phyloP scores from a whole-genome alignment of 495 filamentous ascomycete species.

The Aspergillus bridgeri region DNA sequence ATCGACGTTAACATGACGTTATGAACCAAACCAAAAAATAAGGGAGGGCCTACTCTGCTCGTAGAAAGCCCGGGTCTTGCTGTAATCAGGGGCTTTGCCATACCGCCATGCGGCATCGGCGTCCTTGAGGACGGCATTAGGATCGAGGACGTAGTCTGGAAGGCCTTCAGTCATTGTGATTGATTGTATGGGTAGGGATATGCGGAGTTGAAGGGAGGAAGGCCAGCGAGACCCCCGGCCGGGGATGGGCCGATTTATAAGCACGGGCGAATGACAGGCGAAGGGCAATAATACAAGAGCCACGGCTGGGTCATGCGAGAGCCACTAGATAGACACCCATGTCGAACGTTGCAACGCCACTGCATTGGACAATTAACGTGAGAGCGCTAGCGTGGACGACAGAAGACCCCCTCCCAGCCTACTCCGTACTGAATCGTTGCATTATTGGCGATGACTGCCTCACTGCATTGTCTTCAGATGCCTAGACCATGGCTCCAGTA shows the following conservation, averaged over 20 bases:
- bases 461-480: neutral
- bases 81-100: conserved; percentile 57
- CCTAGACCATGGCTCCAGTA: neutral
- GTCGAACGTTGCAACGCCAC: neutral
- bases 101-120: conserved; percentile 53
- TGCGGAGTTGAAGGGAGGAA: neutral
- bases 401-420: neutral
- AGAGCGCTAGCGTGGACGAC: neutral
- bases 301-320: neutral
- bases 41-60: conserved; percentile 41
- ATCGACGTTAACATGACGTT: neutral
- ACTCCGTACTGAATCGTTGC: too few relatives aligned
- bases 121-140: conserved; percentile 58
- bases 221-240: neutral
- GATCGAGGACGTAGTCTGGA: conserved; percentile 59
- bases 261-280: neutral
- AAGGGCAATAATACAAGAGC: neutral
- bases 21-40: neutral
- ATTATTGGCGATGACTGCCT: neutral
- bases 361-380: neutral
- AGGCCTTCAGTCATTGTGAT: conserved; percentile 20
- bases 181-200: neutral
- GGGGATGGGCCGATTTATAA: neutral
- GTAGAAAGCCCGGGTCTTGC: conserved; percentile 51
- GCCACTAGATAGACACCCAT: neutral